Evolutionary conservation across 345 rosid genomes (phyloP), one percentile per base, ranked within the genome.

Genomic region (Angophora floribunda): DNA sequence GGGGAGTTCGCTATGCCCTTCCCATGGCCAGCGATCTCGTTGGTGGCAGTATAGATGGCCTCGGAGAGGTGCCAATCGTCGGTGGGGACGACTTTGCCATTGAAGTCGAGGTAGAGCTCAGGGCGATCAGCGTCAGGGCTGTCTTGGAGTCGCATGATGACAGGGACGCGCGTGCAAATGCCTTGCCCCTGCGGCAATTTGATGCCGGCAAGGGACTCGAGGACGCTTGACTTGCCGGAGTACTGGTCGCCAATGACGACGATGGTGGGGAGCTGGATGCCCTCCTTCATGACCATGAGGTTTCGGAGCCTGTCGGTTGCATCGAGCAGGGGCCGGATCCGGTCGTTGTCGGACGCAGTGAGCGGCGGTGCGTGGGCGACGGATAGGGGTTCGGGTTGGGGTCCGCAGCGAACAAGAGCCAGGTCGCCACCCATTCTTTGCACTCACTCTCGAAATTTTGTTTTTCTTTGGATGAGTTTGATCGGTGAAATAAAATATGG

Each of bases 131-230:
- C 82, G 65, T 7, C 26, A 6, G 52, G 6, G 36, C 92, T 88
- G 55, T 88, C 70, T 47, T 93, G 94, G 30, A 93, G 92, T 89
- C 95, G 88, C 94, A 92, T 92, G 22, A 94, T 89, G 49, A 93
- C 93, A 12, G 94, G 96, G 9, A 93, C 94, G 75, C 94, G 86
- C 8, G 96, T 94, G 82, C 95, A 93, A 13, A 93, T 94, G 0
- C 94, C 93, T 30, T 89, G 91, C 6, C 91, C 91, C 0, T 91
- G 80, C 7, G 91, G 95, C 47, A 93, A 85, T 57, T 24, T 21
- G 59, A 53, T 53, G 59, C 59, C 59, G 26, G 59, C 26, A 10
- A 53, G 59, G 93, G 93, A 19, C 95, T 94, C 7, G 93, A 94
- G 85, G 95, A 0, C 94, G 91, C 24, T 53, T 10, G 59, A 53